Evolutionary conservation across 176 grass and related monocot genomes (phyloP).

Genomic region (Oryza punctata): DNA sequence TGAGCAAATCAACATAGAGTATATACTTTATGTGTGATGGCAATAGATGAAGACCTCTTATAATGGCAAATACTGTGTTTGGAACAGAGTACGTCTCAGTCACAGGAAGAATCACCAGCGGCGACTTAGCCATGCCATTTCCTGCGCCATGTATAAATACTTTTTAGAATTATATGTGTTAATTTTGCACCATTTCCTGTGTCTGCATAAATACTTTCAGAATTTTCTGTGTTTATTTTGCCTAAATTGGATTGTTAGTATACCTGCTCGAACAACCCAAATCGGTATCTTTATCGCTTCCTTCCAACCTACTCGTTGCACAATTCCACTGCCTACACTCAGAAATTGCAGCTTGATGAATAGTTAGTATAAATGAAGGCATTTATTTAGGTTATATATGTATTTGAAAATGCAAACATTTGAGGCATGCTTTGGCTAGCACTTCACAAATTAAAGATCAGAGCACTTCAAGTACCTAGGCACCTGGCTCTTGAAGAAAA

Average conservation of each 20-base stretch:
- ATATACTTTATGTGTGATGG: background rate
- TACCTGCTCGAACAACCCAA: conserved; percentile 68
- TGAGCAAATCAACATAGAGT: background rate
- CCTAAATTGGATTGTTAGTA: conserved; percentile 4
- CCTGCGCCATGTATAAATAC: conserved; percentile 62
- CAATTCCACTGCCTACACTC: too few relatives aligned
- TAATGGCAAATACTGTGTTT: conserved; percentile 71
- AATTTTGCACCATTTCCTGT: too few relatives aligned
- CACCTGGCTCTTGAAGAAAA: too few relatives aligned
- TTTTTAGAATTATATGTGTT: too few relatives aligned
- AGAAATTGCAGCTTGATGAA: too few relatives aligned
- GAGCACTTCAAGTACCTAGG: too few relatives aligned
- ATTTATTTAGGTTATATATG: too few relatives aligned
- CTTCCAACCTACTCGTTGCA: conserved; percentile 72
- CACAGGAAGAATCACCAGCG: conserved; percentile 57
- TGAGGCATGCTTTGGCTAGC: too few relatives aligned
- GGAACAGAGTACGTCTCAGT: conserved; percentile 55
- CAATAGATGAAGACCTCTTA: conserved; percentile 52
- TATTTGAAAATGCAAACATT: too few relatives aligned
- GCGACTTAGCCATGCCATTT: conserved; percentile 93
- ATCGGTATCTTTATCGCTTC: conserved; percentile 64
- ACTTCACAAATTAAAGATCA: too few relatives aligned
- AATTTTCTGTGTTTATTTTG: background rate
- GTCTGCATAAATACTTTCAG: background rate
- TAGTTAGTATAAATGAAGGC: too few relatives aligned